phyloP scores from a whole-genome alignment of 345 rosid genomes.

The Sonneratia alba region DNA sequence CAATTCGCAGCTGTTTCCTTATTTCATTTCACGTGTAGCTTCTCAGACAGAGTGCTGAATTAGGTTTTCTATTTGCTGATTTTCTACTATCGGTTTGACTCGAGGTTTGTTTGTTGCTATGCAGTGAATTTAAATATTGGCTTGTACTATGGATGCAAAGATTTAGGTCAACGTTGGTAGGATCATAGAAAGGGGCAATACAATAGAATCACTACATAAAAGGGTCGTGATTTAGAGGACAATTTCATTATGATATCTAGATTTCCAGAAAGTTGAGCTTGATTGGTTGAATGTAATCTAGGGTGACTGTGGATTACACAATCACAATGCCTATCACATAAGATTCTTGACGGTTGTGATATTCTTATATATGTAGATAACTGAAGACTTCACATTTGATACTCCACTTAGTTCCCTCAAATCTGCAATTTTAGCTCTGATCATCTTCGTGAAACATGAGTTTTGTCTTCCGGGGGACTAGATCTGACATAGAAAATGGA shows the following conservation, averaged over 20 bases:
- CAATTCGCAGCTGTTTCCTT: background rate
- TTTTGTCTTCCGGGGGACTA: constrained; percentile 70
- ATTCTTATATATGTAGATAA: background rate
- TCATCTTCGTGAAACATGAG: constrained; percentile 40
- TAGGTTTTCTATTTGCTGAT: no score
- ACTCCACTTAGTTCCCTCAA: background rate
- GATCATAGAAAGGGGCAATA: background rate
- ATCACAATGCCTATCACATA: background rate
- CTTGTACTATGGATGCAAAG: background rate
- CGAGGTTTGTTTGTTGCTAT: no score
- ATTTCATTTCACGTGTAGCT: background rate
- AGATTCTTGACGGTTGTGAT: background rate
- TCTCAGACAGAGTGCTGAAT: no score
- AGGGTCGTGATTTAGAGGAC: background rate
- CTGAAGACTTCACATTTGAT: background rate
- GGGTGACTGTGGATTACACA: background rate
- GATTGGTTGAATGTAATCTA: background rate
- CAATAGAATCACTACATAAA: background rate
- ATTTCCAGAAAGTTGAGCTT: background rate
- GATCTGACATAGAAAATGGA: constrained; percentile 81
- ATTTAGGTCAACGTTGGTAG: background rate
- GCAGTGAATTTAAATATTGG: no score
- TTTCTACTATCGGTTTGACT: no score
- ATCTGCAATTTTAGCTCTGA: background rate
- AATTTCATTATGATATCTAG: background rate